phyloP scores from a whole-genome alignment of 1,284 basidiomycete genomes.

The Moesziomyces sp. region DNA sequence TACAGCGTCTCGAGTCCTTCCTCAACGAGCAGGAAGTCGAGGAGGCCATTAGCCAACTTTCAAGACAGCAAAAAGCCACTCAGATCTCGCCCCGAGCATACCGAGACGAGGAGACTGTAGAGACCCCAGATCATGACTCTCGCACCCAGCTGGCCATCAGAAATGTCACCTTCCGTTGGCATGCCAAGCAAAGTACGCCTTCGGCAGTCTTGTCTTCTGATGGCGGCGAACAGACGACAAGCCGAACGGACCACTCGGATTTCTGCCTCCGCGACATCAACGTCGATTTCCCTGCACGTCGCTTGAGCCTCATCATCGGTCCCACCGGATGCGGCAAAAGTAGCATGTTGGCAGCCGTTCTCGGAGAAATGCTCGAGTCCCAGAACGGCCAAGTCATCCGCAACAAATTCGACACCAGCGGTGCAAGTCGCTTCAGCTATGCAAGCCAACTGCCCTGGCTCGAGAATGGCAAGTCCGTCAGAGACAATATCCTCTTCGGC shows the following conservation, averaged over 20 bases:
- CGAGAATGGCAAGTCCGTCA: conserved; percentile 49
- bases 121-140: conserved; percentile 63
- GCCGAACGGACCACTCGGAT: neutral
- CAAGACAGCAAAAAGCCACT: conserved; percentile 2
- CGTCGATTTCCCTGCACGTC: conserved; percentile 41
- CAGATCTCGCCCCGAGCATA: conserved; percentile 70
- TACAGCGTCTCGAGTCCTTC: conserved; percentile 83
- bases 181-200: conserved; percentile 1
- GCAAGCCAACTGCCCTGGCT: conserved; percentile 48
- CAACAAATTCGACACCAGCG: conserved; percentile 47
- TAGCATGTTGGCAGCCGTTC: conserved; percentile 54
- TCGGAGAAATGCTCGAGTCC: conserved; percentile 56
- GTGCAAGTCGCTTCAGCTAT: conserved; percentile 51
- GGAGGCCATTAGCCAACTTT: conserved; percentile 29
- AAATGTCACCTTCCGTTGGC: conserved; percentile 25
- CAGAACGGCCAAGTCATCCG: conserved; percentile 30
- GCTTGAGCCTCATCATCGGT: conserved; percentile 55
- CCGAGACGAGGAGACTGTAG: conserved; percentile 67
- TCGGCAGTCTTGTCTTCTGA: neutral
- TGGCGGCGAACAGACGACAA: neutral
- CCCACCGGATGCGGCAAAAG: conserved; percentile 62
- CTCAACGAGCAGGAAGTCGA: conserved; percentile 82
- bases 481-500: conserved; percentile 60
- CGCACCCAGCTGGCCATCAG: conserved; percentile 14
- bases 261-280: conserved; percentile 45